A percentile compares a stretch with the other conserved stretches of the same genome.
phyloP scores from a whole-genome alignment of 768 basidiomycete species.

The Rhodocollybia butyracea region DNA sequence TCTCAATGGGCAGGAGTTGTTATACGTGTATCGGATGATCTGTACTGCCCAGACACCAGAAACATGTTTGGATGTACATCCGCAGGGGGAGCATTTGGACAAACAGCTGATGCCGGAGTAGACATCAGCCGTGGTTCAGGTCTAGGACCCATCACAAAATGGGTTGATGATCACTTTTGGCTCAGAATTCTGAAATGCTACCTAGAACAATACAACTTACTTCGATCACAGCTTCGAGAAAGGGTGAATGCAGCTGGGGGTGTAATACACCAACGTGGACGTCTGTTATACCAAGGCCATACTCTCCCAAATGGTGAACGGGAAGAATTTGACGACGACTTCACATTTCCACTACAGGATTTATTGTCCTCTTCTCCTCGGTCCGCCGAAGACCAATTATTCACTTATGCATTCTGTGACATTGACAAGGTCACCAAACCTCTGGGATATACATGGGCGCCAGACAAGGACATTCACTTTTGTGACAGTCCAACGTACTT shows the following conservation, averaged over 20 bases:
- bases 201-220: slow-evolving; percentile 23
- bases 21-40: slow-evolving; percentile 13
- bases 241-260: slow-evolving; percentile 11
- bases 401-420: slow-evolving; percentile 23
- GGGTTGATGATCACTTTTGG: slow-evolving; percentile 35
- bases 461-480: slow-evolving; percentile 24
- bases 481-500: slow-evolving; percentile 18
- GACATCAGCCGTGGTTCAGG: slow-evolving; percentile 22
- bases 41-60: slow-evolving; percentile 17
- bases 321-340: slow-evolving; percentile 34
- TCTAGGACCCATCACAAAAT: slow-evolving; percentile 25
- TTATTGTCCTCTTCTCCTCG: slow-evolving; percentile 19
- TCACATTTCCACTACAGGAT: slow-evolving; percentile 13
- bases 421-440: slow-evolving; percentile 29
- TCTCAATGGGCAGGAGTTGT: slow-evolving; percentile 27
- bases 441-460: slow-evolving; percentile 32
- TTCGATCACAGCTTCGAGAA: slow-evolving; percentile 6
- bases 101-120: slow-evolving; percentile 15
- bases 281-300: slow-evolving; percentile 19
- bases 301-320: slow-evolving; percentile 10
- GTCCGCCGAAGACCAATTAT: slow-evolving; percentile 12
- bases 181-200: slow-evolving; percentile 17
- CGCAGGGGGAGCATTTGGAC: slow-evolving; percentile 22
- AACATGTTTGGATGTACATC: slow-evolving; percentile 21
- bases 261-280: background rate